Percentiles rank a stretch among this genome's conserved stretches.
These are phyloP conservation scores for Hysterangium stoloniferum DNA, from an alignment of 768 basidiomycete genomes.

Conservation along the genomic window DNA sequence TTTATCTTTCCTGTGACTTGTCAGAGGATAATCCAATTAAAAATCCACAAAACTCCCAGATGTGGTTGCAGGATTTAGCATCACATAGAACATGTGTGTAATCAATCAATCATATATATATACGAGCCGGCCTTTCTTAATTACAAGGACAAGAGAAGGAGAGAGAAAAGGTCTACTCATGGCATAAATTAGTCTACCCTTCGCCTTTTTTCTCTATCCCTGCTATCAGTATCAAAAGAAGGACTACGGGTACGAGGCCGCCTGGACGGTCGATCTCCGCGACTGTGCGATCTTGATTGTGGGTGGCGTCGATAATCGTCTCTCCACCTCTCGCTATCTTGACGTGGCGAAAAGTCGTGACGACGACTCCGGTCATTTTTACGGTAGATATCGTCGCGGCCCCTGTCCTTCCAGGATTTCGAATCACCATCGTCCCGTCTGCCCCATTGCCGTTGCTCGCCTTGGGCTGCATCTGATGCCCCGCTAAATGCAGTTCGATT, in stretches of 20 bases:
- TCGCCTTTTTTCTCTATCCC: conserved; percentile 25
- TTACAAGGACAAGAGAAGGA: too few species aligned
- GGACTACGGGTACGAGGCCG: conserved; percentile 21
- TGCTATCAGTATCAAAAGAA: conserved; percentile 21
- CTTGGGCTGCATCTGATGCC: conserved; percentile 14
- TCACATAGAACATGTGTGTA: too few species aligned
- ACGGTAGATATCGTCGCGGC: conserved; percentile 14
- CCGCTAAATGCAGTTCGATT: conserved; percentile 15
- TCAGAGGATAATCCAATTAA: too few species aligned
- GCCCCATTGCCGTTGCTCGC: conserved; percentile 20
- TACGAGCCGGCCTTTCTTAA: too few species aligned
- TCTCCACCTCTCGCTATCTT: not conserved
- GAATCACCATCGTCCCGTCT: conserved; percentile 11
- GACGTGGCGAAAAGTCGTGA: not conserved
- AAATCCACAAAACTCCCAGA: too few species aligned
- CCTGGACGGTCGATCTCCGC: conserved; percentile 10
- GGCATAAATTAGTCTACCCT: conserved; percentile 25
- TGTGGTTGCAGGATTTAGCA: too few species aligned
- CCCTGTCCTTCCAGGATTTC: conserved; percentile 1
- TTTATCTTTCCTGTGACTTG: too few species aligned
- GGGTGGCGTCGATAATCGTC: not conserved
- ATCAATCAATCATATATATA: too few species aligned
- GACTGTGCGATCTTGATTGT: not conserved
- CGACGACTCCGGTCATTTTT: not conserved
- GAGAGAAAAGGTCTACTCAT: too few species aligned